Evolutionary conservation across 805 yeast genomes (phyloP).

Genomic region (Ogataea pilisensis): DNA sequence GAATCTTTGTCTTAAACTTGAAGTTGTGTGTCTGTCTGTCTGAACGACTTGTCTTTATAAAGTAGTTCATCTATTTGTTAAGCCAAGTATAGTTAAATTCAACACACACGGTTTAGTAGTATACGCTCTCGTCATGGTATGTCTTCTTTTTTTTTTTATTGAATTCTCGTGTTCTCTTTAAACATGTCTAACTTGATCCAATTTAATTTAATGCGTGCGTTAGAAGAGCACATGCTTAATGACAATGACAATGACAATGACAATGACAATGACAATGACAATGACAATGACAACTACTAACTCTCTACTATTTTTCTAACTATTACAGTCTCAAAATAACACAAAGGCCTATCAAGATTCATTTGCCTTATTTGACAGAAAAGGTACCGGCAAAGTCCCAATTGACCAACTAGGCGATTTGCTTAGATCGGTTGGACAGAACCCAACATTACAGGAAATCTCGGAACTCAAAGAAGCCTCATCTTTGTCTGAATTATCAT

Average conservation of each 20-base stretch:
- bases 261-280: background rate
- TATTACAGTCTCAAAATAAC: slow-evolving; percentile 1
- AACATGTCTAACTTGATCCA: too few relatives aligned
- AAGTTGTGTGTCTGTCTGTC: background rate
- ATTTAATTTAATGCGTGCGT: too few relatives aligned
- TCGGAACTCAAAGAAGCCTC: slow-evolving; percentile 45
- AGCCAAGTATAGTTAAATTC: too few relatives aligned
- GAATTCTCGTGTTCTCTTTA: too few relatives aligned
- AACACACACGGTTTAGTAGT: too few relatives aligned
- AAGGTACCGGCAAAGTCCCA: slow-evolving; percentile 90
- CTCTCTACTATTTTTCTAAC: background rate
- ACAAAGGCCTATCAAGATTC: slow-evolving; percentile 73
- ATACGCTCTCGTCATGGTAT: too few relatives aligned
- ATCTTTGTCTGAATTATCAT: slow-evolving; percentile 48
- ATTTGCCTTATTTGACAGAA: slow-evolving; percentile 92
- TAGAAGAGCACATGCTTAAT: too few relatives aligned
- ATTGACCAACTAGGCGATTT: slow-evolving; percentile 84
- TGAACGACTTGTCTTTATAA: background rate
- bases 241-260: background rate
- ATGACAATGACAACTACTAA: background rate
- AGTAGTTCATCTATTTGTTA: too few relatives aligned
- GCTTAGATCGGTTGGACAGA: slow-evolving; percentile 95
- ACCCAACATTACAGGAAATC: slow-evolving; percentile 91
- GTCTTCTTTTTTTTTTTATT: too few relatives aligned
- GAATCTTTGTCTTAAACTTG: background rate